These are phyloP conservation scores for Hypsizygus ulmarius DNA, from an alignment of 1,284 basidiomycete species.

Conservation along the genomic window DNA sequence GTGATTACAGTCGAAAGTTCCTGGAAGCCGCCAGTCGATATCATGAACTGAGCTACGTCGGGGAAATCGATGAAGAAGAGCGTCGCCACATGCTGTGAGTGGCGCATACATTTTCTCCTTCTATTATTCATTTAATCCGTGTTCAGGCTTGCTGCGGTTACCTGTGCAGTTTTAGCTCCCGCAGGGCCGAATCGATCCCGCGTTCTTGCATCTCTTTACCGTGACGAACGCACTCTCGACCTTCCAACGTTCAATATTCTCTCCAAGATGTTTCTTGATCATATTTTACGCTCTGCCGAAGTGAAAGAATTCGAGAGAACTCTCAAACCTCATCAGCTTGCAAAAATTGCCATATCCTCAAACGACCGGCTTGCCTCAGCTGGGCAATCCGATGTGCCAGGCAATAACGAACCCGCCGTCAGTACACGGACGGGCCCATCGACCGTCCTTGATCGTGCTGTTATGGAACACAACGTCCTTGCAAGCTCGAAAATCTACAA, in stretches of 20 bases:
- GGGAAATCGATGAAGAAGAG: constrained; percentile 88
- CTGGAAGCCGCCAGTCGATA: constrained; percentile 93
- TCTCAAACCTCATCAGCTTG: constrained; percentile 90
- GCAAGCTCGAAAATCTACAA: constrained; percentile 94
- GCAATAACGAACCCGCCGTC: constrained; percentile 47
- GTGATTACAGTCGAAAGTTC: constrained; percentile 90
- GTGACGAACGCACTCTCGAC: constrained; percentile 86
- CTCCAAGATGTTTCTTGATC: constrained; percentile 96
- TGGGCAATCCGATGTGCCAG: constrained; percentile 47
- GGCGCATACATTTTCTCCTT: constrained; percentile 5
- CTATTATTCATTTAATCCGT: constrained; percentile 8
- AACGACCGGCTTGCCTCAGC: constrained; percentile 72
- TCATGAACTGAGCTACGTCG: constrained; percentile 89
- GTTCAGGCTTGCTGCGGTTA: constrained; percentile 82
- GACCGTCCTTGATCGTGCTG: constrained; percentile 95
- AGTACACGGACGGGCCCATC: constrained; percentile 84
- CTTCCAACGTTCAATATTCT: constrained; percentile 88
- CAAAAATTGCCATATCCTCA: constrained; percentile 80
- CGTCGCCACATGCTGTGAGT: constrained; percentile 81
- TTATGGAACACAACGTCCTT: constrained; percentile 97
- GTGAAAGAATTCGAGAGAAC: constrained; percentile 87
- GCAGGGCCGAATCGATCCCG: constrained; percentile 95
- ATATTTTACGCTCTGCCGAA: constrained; percentile 88
- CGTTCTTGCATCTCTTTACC: constrained; percentile 86
- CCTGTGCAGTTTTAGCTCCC: constrained; percentile 94